phyloP scores from a whole-genome alignment of 306 rosid species.

The Ochetophila trinervis region DNA sequence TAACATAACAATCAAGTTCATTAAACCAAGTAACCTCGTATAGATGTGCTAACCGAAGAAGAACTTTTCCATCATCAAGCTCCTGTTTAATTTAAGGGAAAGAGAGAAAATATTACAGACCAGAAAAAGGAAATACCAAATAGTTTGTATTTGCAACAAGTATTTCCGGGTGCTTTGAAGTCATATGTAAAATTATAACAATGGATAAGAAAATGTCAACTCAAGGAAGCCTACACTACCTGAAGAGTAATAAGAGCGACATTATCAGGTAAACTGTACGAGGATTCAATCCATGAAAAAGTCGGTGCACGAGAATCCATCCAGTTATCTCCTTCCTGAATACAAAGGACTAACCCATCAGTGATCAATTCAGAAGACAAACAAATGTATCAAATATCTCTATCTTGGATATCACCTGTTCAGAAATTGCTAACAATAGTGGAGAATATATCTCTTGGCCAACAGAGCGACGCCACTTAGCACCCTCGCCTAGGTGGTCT shows the following conservation, averaged over 20 bases:
- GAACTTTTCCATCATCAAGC: slow-evolving; percentile 34
- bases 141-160: not conserved
- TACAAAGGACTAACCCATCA: slow-evolving; percentile 9
- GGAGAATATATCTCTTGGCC: slow-evolving; percentile 96
- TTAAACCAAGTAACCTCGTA: slow-evolving; percentile 32
- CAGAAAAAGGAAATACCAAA: not conserved
- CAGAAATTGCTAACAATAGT: slow-evolving; percentile 77
- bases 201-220: not conserved
- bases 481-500: slow-evolving; percentile 78
- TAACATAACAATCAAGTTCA: too few species aligned
- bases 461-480: slow-evolving; percentile 89
- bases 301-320: slow-evolving; percentile 35
- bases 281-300: slow-evolving; percentile 38
- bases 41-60: slow-evolving; percentile 48
- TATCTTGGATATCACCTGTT: slow-evolving; percentile 41
- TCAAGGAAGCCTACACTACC: slow-evolving; percentile 20
- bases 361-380: not conserved
- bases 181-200: not conserved
- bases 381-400: not conserved
- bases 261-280: slow-evolving; percentile 44
- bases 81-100: slow-evolving; percentile 29
- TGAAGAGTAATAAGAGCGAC: slow-evolving; percentile 49
- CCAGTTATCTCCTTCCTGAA: slow-evolving; percentile 48
- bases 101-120: not conserved
- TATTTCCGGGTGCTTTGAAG: not conserved